These are phyloP conservation scores for Lolium multiflorum DNA, from an alignment of 176 grass and related monocot species.

Conservation along the genomic window DNA sequence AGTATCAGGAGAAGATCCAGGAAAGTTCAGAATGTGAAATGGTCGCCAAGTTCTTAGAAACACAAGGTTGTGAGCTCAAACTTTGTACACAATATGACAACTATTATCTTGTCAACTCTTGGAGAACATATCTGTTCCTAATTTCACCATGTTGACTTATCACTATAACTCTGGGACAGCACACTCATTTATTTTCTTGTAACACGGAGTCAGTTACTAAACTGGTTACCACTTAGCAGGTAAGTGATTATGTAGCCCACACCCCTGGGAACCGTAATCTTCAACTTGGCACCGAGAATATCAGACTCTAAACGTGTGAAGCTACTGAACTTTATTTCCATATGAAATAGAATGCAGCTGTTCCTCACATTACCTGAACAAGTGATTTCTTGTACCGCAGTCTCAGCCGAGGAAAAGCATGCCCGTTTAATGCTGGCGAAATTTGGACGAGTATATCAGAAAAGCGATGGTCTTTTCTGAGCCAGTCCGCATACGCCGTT, in stretches of 20 bases:
- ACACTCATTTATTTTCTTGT: constrained; percentile 1
- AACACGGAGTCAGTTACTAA: background rate
- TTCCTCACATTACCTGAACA: constrained; percentile 70
- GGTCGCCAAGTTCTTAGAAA: background rate
- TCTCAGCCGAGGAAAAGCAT: constrained; percentile 91
- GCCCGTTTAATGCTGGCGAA: constrained; percentile 60
- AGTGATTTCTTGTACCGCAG: constrained; percentile 89
- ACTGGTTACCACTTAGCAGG: constrained; percentile 23
- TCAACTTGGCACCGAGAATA: background rate
- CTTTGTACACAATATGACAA: background rate
- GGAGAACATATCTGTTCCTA: background rate
- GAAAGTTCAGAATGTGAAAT: background rate
- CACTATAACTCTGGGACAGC: background rate
- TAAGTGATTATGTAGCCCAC: background rate
- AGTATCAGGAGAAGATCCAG: background rate
- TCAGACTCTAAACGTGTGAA: background rate
- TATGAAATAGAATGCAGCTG: background rate
- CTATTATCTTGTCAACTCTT: background rate
- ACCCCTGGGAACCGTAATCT: background rate
- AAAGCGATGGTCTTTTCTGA: constrained; percentile 74
- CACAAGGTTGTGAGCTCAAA: background rate
- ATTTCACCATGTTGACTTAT: background rate
- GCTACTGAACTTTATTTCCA: constrained; percentile 22
- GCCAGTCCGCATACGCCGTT: constrained; percentile 77
- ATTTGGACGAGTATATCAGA: constrained; percentile 75